These are phyloP conservation scores for Pichia rugopelliculosa DNA, from an alignment of 805 yeast species.

Conservation along the genomic window DNA sequence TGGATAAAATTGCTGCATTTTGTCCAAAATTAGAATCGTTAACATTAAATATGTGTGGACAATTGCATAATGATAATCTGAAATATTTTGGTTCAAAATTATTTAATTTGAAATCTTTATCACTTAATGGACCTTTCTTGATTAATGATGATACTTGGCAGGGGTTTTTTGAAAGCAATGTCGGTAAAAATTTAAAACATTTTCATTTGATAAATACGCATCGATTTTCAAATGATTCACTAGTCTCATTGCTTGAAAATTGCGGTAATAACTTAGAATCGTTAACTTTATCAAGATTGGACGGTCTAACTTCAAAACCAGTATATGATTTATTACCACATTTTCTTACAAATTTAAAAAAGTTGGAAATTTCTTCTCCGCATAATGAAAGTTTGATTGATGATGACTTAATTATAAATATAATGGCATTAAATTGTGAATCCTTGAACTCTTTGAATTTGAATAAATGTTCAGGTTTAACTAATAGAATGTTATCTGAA, in stretches of 20 bases:
- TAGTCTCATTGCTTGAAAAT: conserved; percentile 53
- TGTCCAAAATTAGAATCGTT: conserved; percentile 67
- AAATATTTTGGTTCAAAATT: conserved; percentile 56
- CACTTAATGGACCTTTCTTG: conserved; percentile 86
- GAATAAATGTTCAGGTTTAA: conserved; percentile 67
- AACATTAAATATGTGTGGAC: conserved; percentile 88
- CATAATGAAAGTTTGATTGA: conserved; percentile 53
- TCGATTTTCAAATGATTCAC: conserved; percentile 61
- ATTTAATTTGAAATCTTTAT: conserved; percentile 42
- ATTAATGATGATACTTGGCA: conserved; percentile 75
- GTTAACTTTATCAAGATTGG: conserved; percentile 60
- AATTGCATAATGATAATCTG: conserved; percentile 70
- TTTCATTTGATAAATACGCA: conserved; percentile 78
- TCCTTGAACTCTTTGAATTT: conserved; percentile 50
- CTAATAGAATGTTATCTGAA: conserved; percentile 52
- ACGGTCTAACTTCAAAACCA: conserved; percentile 54
- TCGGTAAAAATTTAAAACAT: conserved; percentile 45
- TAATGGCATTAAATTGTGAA: conserved; percentile 57
- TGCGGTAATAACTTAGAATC: conserved; percentile 51
- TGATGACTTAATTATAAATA: conserved; percentile 58
- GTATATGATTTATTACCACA: conserved; percentile 62
- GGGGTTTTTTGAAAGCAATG: conserved; percentile 48
- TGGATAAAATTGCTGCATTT: conserved; percentile 62
- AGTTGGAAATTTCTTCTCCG: conserved; percentile 65
- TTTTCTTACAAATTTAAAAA: conserved; percentile 44